Evolutionary conservation across 441 rosid species (phyloP), one percentile per base, ranked within the genome.

Genomic region (Macaranga tanarius): DNA sequence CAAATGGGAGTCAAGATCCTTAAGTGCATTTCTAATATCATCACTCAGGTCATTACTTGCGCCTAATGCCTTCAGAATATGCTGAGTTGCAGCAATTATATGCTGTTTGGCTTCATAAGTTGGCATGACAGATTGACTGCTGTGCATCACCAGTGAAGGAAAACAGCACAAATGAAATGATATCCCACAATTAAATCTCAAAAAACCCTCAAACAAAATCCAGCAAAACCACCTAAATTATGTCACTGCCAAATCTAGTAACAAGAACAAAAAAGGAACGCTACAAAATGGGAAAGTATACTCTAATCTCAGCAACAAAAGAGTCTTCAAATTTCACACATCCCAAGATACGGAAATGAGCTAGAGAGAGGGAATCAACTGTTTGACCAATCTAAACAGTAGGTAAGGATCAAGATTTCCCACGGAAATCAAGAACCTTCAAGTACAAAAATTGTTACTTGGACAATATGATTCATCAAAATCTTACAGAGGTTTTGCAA

Each of bases 11-110:
- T 89, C 92, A 23, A 89, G 71, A 73, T 87, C 92, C 42, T 61
- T 71, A 44, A 92, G 81, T 51, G 81, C 81, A 75, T 77, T 89
- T 68, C 79, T 86, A 70, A 85, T 74, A 69, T 86, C 86, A 75
- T 82, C 84, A 23, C 80, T 84, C 17, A 88, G 80, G 79, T 79
- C 75, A 81, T 71, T 80, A 31, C 79, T 82, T 57, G 82, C 80
- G 70, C 80, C 90, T 54, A 91, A 73, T 47, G 86, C 95, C 82
- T 84, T 86, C 70, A 84, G 63, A 60, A 87, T 66, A 69, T 83
- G 84, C 62, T 82, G 82, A 63, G 79, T 79, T 0, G 98, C 92
- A 67, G 84, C 83, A 63, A 90, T 69, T 72, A 92, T 77, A 79
- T 85, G 92, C 66, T 76, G 69, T 70, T 78, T 62, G 34, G 80